Evolutionary conservation across 495 filamentous ascomycete species (phyloP), one percentile per base, ranked within the genome.

Genomic region (Monascus purpureus): DNA sequence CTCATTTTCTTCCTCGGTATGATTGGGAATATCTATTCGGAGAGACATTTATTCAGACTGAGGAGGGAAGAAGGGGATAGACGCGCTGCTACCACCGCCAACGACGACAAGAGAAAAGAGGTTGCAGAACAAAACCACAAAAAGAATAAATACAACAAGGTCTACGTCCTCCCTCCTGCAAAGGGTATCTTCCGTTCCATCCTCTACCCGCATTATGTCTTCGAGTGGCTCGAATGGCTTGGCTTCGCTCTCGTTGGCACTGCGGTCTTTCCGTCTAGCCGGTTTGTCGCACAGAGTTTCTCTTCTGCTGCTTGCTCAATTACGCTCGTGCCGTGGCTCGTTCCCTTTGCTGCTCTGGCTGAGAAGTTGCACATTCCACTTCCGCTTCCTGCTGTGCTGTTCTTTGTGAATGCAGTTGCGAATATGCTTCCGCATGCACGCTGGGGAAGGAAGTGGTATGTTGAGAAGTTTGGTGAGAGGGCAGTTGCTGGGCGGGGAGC

Each of bases 141-240:
- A 2, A 19, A 28, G 12, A 54, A 53, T 41, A 60, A 52, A 17
- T 63, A 50, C 38, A 67, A 77, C n/a, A 93, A 94, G 59, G 70
- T 92, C 33, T 97, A 97, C 50, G 75, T 80, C 56, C 72, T 97
- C 28, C 90, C 90, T 2, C 92, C 92, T 0, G 57, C 76, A 37
- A 73, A 77, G 24, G 87, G 87, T 2, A 57, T 94, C 25, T 97
- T 97, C 59, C 61, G 59, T 30, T 76, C 67, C 36, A 71, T 94
- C 46, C 67, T 96, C 33, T 93, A 80, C 59, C 86, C 90, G 37
- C 92, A 97, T 49, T 96, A 93, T 49, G 68, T 90, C 29, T 80
- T 73, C 39, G 90, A 97, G 65, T 97, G 90, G 90, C 53, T 93
- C 30, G 92, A 97, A 60, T 96, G 92, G 90, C 46, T 67, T 13